Evolutionary conservation across 345 rosid species (phyloP).

Genomic region (Moricandia moricandioides): DNA sequence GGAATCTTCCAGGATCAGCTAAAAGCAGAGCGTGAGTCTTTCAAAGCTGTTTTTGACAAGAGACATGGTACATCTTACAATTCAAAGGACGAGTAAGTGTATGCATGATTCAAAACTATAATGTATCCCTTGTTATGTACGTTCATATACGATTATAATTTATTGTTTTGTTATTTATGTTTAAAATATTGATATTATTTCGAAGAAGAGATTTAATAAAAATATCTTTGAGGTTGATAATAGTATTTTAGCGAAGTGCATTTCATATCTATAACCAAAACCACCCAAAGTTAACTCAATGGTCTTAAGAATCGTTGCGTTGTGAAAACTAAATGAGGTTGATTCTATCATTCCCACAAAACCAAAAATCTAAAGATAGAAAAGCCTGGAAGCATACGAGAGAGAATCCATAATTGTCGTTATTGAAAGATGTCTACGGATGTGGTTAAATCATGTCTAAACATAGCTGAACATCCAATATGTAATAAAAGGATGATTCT

Average conservation of each 20-base stretch:
- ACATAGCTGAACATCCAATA: not conserved
- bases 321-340: slow-evolving; percentile 9
- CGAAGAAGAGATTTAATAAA: not conserved
- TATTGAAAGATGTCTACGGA: slow-evolving; percentile 10
- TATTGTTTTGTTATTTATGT: not conserved
- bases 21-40: slow-evolving; percentile 78
- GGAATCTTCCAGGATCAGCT: slow-evolving; percentile 72
- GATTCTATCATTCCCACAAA: slow-evolving; percentile 7
- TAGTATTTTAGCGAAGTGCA: not conserved
- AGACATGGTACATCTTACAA: slow-evolving; percentile 48
- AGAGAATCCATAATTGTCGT: slow-evolving; percentile 24
- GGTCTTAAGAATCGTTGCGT: not conserved
- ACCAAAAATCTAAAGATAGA: slow-evolving; percentile 18
- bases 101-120: not conserved
- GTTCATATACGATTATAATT: not conserved
- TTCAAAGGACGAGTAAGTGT: slow-evolving; percentile 48
- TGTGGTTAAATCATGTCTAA: not conserved
- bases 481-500: slow-evolving; percentile 19
- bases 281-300: not conserved
- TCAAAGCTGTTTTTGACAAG: slow-evolving; percentile 78
- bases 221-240: not conserved
- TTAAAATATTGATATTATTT: not conserved
- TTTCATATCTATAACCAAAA: not conserved
- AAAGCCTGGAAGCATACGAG: slow-evolving; percentile 2
- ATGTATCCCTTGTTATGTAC: not conserved